Evolutionary conservation across 2,329 filamentous ascomycete genomes (phyloP).

Genomic region (Xylariaceae sp.): DNA sequence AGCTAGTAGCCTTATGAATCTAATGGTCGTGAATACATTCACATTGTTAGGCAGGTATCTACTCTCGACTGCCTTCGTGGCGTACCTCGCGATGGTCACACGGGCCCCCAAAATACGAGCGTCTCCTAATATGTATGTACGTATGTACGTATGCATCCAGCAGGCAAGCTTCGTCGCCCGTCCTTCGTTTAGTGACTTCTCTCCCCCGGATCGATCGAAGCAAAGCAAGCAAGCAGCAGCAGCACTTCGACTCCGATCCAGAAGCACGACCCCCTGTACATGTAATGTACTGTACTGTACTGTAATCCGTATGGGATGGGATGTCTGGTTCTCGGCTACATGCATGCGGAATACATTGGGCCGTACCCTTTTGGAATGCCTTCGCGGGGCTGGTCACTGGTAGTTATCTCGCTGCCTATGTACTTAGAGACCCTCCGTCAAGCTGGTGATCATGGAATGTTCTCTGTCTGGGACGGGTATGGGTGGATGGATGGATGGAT

Average conservation of each 20-base stretch:
- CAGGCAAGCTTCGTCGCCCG: not conserved
- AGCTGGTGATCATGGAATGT: not conserved
- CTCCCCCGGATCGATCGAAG: constrained; percentile 19
- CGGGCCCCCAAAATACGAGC: not conserved
- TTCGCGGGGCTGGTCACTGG: not conserved
- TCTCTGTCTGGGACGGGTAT: not conserved
- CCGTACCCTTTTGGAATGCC: constrained; percentile 18
- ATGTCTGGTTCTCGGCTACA: constrained; percentile 22
- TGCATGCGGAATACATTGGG: constrained; percentile 22
- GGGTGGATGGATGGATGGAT: not conserved
- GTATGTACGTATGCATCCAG: not conserved
- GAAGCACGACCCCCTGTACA: constrained; percentile 18
- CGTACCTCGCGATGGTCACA: not conserved
- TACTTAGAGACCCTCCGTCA: too few relatives aligned
- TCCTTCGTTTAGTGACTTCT: constrained; percentile 3
- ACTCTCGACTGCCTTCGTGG: not conserved
- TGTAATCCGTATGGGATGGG: not conserved
- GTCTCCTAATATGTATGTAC: not conserved
- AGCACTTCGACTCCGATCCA: constrained; percentile 22
- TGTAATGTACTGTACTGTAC: too few relatives aligned
- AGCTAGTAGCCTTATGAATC: too few relatives aligned
- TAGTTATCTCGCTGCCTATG: too few relatives aligned
- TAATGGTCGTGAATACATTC: too few relatives aligned
- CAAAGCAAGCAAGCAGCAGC: constrained; percentile 15
- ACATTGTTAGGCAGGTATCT: too few relatives aligned